Conservation (phyloP, 768 basidiomycete species). For the Lactifluus subvellereus region DNA sequence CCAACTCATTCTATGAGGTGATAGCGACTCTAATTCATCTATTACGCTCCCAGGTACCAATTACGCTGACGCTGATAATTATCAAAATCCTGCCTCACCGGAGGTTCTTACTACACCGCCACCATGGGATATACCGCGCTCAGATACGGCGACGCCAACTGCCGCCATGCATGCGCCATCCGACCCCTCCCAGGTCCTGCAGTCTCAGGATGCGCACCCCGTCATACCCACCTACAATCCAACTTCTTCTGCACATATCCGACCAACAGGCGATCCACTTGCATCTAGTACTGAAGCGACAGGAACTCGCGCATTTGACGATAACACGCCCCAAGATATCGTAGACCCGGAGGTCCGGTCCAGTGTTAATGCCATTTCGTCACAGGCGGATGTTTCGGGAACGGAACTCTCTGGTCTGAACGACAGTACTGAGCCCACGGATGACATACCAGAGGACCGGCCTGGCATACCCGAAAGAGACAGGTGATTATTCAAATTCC, state of each 20-base stretch:
- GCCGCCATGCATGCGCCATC: constrained; percentile 28
- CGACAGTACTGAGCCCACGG: constrained; percentile 10
- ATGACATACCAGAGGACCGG: constrained; percentile 20
- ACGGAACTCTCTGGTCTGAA: constrained; percentile 11
- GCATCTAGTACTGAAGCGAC: constrained; percentile 38
- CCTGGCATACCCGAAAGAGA: constrained; percentile 35
- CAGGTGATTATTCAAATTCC: constrained; percentile 34
- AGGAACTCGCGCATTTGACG: constrained; percentile 26
- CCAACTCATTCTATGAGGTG: background rate
- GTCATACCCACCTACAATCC: constrained; percentile 21
- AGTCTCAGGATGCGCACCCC: background rate
- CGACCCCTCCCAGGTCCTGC: constrained; percentile 25
- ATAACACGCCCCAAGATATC: constrained; percentile 25
- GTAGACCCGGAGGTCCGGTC: constrained; percentile 7
- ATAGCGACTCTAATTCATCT: background rate
- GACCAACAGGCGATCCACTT: constrained; percentile 50
- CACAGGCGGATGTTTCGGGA: constrained; percentile 5
- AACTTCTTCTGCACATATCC: constrained; percentile 47
- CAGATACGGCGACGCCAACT: constrained; percentile 48
- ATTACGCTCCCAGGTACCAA: constrained; percentile 4
- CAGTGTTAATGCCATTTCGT: constrained; percentile 2
- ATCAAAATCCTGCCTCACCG: constrained; percentile 71
- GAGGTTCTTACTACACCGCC: constrained; percentile 45
- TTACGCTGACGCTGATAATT: constrained; percentile 33
- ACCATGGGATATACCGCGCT: constrained; percentile 49